These are phyloP conservation scores for Heterobasidion irregulare DNA, from an alignment of 1,284 basidiomycete genomes.

Conservation along the genomic window DNA sequence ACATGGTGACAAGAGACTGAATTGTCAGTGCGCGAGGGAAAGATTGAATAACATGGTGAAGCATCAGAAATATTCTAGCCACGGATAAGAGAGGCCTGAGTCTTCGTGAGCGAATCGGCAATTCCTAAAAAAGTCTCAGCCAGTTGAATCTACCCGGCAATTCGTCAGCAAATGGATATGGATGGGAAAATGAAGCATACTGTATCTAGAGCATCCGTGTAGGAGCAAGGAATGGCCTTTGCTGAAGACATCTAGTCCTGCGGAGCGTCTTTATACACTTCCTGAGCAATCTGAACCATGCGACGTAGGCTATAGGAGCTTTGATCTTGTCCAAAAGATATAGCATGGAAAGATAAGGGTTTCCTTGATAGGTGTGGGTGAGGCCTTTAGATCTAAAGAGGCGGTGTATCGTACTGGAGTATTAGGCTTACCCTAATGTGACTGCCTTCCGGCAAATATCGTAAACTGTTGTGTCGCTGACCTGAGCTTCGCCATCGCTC, in stretches of 20 bases:
- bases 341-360: not conserved
- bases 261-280: constrained; percentile 38
- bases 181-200: constrained; percentile 22
- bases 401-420: not conserved
- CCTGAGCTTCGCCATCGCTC: not conserved
- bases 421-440: not conserved
- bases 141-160: constrained; percentile 37
- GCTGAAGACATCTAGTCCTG: constrained; percentile 31
- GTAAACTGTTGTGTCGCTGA: not conserved
- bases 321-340: not conserved
- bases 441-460: not conserved
- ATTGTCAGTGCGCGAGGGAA: too few relatives aligned
- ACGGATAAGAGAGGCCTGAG: constrained; percentile 37
- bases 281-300: constrained; percentile 45
- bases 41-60: too few relatives aligned
- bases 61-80: too few relatives aligned
- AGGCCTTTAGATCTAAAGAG: too few relatives aligned
- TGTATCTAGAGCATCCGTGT: constrained; percentile 44
- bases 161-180: not conserved
- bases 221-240: constrained; percentile 35
- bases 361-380: not conserved
- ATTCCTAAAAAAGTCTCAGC: constrained; percentile 52
- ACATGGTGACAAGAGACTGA: too few relatives aligned
- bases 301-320: constrained; percentile 23
- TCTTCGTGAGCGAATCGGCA: constrained; percentile 48